Evolutionary conservation across 108 stramenopile species (phyloP), one percentile per base, ranked within the genome.

Genomic region (Skeletonema tropicum): DNA sequence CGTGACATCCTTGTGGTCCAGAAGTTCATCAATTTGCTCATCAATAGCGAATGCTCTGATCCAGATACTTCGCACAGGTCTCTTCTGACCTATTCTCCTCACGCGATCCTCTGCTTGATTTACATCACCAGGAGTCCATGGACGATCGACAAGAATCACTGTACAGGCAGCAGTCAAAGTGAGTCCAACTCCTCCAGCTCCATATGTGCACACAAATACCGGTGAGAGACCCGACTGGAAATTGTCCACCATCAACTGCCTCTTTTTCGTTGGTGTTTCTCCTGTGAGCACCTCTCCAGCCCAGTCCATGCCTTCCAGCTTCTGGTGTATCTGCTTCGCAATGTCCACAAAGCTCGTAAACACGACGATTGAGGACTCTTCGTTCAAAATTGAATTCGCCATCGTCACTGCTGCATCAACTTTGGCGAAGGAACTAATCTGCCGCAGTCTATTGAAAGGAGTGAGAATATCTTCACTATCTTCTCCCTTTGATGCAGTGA

Each of bases 61-160:
- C 92, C 92, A 93, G 33, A 90, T 88, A 36, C 82, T 85, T 36
- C 64, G 77, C 13, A 89, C 89, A 10, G 80, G 64, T 29, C 87
- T 74, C 5, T 63, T 84, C 75, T 96, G 94, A 5, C 94, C 94
- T 29, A 96, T 96, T n/a, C 94, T 80, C 13, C 90, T 77, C 10
- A 96, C 91, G 52, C 94, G 64, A 58, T 96, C 94, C 78, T 92
- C 91, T 1, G 88, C 90, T 64, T 88, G 85, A 33, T 68, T 57
- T 9, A 76, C 82, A 72, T 88, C 90, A 6, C 88, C 94, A 9
- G 94, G 91, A 31, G 92, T 96, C 94, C 94, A 96, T 21, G 94
- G 91, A 26, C 94, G 85, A 55, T 96, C 94, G 21, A 93, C 36
- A 13, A 92, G 76, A 68, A 96, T 88, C 14, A 96, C 82, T 6